A percentile compares a stretch with the other conserved stretches of the same genome.
Evolutionary conservation across 78 protist genomes (phyloP).

Genomic region (Tieghemostelium lacteum): DNA sequence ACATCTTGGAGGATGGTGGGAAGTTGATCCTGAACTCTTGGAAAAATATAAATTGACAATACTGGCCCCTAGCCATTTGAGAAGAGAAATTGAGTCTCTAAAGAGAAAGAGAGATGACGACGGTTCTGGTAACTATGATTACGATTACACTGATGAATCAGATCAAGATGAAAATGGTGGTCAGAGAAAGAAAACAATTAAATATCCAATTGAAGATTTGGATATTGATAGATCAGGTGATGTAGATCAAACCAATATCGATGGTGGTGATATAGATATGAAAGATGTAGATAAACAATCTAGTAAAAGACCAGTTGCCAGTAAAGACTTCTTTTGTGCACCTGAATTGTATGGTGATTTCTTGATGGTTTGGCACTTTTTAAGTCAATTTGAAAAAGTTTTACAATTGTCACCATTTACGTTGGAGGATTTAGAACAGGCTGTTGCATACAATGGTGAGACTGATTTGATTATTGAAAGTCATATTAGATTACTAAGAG

Average conservation of each 20-base stretch:
- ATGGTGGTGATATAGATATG: too few species aligned
- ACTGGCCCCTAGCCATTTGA: conserved; percentile 19
- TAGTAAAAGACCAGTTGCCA: conserved; percentile 26
- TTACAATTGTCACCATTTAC: conserved; percentile 30
- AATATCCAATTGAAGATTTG: conserved; percentile 40
- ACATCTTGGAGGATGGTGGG: conserved; percentile 61
- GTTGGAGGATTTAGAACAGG: conserved; percentile 42
- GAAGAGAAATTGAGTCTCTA: background rate
- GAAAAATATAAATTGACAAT: conserved; percentile 11
- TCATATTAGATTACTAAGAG: conserved; percentile 23
- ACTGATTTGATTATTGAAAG: conserved; percentile 12
- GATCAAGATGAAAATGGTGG: background rate
- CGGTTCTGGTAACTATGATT: background rate
- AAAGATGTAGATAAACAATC: background rate
- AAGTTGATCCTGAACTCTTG: conserved; percentile 18
- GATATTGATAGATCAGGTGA: conserved; percentile 8
- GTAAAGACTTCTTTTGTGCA: conserved; percentile 19
- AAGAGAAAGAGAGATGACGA: conserved; percentile 37
- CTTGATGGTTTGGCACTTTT: conserved; percentile 56
- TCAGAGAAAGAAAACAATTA: conserved; percentile 11
- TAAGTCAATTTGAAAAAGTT: conserved; percentile 63
- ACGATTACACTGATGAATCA: background rate
- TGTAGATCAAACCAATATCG: background rate
- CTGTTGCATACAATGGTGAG: conserved; percentile 9
- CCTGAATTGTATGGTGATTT: conserved; percentile 35